Percentiles rank a stretch among this genome's conserved stretches.
Evolutionary conservation across 768 basidiomycete species (phyloP).

Genomic region (Russula sp.): DNA sequence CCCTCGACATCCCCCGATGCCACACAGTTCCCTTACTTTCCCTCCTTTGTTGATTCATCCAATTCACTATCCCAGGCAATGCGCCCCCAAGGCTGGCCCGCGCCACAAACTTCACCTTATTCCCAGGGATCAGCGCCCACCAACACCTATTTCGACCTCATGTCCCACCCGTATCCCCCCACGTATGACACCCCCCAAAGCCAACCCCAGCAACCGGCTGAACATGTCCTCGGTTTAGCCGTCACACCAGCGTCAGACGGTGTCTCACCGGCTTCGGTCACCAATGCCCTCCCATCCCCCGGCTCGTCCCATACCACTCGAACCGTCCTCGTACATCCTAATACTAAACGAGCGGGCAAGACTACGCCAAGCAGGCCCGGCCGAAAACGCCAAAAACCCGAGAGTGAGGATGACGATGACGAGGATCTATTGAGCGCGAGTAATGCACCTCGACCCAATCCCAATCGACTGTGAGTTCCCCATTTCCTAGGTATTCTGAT

Average conservation of each 20-base stretch:
- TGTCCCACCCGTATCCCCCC: neutral
- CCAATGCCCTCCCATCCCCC: constrained; percentile 12
- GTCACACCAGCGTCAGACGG: constrained; percentile 16
- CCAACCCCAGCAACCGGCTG: neutral
- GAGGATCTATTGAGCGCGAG: neutral
- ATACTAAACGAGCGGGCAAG: neutral
- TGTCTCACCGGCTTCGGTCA: constrained; percentile 19
- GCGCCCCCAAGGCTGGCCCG: neutral
- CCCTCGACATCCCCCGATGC: constrained; percentile 4
- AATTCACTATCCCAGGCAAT: neutral
- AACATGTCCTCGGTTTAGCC: neutral
- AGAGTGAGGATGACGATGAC: constrained; percentile 20
- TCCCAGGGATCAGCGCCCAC: neutral
- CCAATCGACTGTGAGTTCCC: constrained; percentile 25
- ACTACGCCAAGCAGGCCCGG: neutral
- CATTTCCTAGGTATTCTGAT: constrained; percentile 1
- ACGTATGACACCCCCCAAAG: neutral
- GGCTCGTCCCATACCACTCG: constrained; percentile 11
- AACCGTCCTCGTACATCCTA: neutral
- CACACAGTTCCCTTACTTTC: neutral
- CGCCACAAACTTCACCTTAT: neutral
- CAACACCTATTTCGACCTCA: neutral
- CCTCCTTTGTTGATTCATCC: neutral
- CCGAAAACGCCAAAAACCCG: constrained; percentile 16
- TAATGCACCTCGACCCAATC: constrained; percentile 3